Conservation (phyloP, 2,329 filamentous ascomycete species). For the Elsinoe ampelina region DNA sequence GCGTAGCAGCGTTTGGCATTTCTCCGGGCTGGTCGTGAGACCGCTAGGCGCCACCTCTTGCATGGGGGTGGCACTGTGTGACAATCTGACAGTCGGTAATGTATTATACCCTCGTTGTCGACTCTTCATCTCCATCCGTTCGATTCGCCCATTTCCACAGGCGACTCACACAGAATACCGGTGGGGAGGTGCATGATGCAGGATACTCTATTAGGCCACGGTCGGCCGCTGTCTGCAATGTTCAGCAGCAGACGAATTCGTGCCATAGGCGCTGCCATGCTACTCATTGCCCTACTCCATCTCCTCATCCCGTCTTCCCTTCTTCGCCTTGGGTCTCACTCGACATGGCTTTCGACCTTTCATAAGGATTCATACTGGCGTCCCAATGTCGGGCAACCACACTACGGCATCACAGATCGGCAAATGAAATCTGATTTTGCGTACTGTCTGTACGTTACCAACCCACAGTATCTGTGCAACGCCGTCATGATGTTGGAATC, state of each 20-base stretch:
- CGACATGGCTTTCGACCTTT: background rate
- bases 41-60: background rate
- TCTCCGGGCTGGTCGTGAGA: background rate
- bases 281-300: background rate
- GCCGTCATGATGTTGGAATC: conserved; percentile 37
- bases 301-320: background rate
- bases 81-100: no score
- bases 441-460: conserved; percentile 38
- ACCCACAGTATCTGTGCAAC: conserved; percentile 36
- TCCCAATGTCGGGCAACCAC: background rate
- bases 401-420: background rate
- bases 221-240: background rate
- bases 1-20: background rate
- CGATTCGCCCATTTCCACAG: background rate
- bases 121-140: background rate
- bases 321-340: background rate
- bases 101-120: background rate
- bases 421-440: conserved; percentile 28
- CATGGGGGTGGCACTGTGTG: background rate
- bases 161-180: background rate
- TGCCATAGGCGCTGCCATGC: background rate
- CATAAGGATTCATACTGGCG: background rate
- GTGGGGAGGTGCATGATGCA: background rate
- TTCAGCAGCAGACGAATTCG: background rate
- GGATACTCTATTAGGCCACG: background rate